Evolutionary conservation across 352 stramenopile species (phyloP).

Genomic region (Phytophthora europaea): DNA sequence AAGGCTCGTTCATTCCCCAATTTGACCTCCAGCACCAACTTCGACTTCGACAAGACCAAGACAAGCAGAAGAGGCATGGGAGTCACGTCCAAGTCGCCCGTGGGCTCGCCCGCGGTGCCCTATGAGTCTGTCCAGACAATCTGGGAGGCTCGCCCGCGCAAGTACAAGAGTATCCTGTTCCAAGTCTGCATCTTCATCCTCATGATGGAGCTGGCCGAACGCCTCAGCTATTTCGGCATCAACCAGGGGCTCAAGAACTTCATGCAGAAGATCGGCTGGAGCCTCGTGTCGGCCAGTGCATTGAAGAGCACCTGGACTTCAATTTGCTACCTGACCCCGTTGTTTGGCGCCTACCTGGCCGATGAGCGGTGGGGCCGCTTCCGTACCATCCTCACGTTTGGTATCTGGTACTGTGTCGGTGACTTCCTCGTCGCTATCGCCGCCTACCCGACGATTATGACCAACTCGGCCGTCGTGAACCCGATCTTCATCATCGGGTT

Average conservation of each 20-base stretch:
- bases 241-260: slow-evolving; percentile 88
- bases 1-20: slow-evolving; percentile 15
- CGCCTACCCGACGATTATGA: slow-evolving; percentile 54
- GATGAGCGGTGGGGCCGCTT: slow-evolving; percentile 74
- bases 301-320: slow-evolving; percentile 75
- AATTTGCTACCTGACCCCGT: slow-evolving; percentile 68
- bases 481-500: slow-evolving; percentile 69
- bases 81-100: slow-evolving; percentile 38
- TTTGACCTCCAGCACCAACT: slow-evolving; percentile 14
- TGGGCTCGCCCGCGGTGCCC: slow-evolving; percentile 26
- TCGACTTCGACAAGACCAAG: slow-evolving; percentile 11
- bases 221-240: slow-evolving; percentile 85
- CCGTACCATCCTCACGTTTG: slow-evolving; percentile 65
- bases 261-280: slow-evolving; percentile 72
- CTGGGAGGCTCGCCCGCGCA: slow-evolving; percentile 58
- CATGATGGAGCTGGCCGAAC: slow-evolving; percentile 73
- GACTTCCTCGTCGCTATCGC: slow-evolving; percentile 64
- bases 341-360: slow-evolving; percentile 72
- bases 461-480: slow-evolving; percentile 38
- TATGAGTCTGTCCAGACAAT: slow-evolving; percentile 37
- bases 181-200: slow-evolving; percentile 74
- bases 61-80: slow-evolving; percentile 18
- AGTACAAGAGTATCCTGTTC: slow-evolving; percentile 72
- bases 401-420: slow-evolving; percentile 65
- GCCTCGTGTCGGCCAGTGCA: slow-evolving; percentile 53